Percentiles rank a stretch among this genome's conserved stretches.
Evolutionary conservation across 1,284 basidiomycete genomes (phyloP).

Genomic region (Trichosporon sp.): DNA sequence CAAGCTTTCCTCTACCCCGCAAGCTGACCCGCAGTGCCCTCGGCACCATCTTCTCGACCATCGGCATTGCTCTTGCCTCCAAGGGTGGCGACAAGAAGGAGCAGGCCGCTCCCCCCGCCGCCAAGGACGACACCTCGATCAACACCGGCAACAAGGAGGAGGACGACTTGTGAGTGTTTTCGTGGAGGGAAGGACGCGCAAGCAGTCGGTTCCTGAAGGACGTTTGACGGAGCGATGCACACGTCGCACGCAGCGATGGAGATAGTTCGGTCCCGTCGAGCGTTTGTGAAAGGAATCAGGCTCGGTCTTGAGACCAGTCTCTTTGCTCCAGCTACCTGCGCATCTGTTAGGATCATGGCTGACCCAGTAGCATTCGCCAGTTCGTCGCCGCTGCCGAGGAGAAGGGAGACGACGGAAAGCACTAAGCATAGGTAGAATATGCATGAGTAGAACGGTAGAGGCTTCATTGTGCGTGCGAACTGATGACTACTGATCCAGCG

Average conservation of each 20-base stretch:
- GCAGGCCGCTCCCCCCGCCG: constrained; percentile 29
- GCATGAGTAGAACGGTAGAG: constrained; percentile 25
- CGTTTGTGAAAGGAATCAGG: neutral
- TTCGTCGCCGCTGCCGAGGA: constrained; percentile 55
- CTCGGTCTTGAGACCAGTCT: neutral
- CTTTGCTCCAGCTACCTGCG: too few species aligned
- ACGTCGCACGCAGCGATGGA: neutral
- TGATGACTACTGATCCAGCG: neutral
- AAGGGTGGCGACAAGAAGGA: constrained; percentile 47
- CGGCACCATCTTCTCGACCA: constrained; percentile 50
- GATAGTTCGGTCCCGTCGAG: neutral
- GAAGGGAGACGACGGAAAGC: constrained; percentile 39
- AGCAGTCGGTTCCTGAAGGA: neutral
- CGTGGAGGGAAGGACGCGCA: neutral
- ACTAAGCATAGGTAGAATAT: constrained; percentile 29
- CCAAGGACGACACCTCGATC: constrained; percentile 35
- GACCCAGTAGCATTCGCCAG: constrained; percentile 51
- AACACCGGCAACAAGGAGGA: constrained; percentile 36
- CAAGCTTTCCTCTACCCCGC: neutral
- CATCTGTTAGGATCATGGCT: neutral
- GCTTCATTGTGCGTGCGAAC: neutral
- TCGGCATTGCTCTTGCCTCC: constrained; percentile 44
- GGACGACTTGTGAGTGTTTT: constrained; percentile 40
- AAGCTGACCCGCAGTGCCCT: constrained; percentile 42
- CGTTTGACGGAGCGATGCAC: neutral